Evolutionary conservation across 2,329 filamentous ascomycete species (phyloP), one percentile per base, ranked within the genome.

Genomic region (Pleoardoris graminearum): DNA sequence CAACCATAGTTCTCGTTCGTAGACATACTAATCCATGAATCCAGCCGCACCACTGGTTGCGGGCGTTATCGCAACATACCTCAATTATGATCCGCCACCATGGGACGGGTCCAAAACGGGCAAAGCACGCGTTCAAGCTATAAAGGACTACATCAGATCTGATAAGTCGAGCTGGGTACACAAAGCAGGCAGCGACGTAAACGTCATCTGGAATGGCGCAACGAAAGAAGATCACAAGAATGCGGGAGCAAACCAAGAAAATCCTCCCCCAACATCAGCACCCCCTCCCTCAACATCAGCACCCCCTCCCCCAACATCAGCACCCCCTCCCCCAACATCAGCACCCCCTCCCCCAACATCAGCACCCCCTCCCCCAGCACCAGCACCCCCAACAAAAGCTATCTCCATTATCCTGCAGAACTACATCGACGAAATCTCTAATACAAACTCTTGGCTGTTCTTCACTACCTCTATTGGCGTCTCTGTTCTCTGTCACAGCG

Each of bases 191-290:
- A 38, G 36, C 36, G 16, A 38, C 36, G 32, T 50, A 22, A 22
- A 30, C 16, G 37, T 54, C 7, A 57, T 58, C 33, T 54, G 55
- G 55, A 58, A 58, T 22, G 55, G 55, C 22, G 55, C 52, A 22
- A 51, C 38, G 14, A 29, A 56, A 38, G 19, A 50, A 22, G 42
- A 50, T 37, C 54, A 53, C 46, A 37, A 53, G 3, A 38, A 19
- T 21, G 53, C 29, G 3, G 48, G 43, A 41, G 53, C 43, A 51
- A 38, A 44, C 30, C 25, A 27, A 27, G 25, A 27, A 27, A 27
- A 27, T 27, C 25, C 25, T 27, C 25, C n/a, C n/a, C n/a, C 25
- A 27, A 6, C 25, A 10, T 10, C 25, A 10, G 6, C 5, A 10
- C 25, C 25, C 25, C 25, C 25, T 27, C 25, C 25, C 25, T 10